Base-by-base conservation (phyloP, 768 basidiomycete species). In the Mycena filopes region DNA sequence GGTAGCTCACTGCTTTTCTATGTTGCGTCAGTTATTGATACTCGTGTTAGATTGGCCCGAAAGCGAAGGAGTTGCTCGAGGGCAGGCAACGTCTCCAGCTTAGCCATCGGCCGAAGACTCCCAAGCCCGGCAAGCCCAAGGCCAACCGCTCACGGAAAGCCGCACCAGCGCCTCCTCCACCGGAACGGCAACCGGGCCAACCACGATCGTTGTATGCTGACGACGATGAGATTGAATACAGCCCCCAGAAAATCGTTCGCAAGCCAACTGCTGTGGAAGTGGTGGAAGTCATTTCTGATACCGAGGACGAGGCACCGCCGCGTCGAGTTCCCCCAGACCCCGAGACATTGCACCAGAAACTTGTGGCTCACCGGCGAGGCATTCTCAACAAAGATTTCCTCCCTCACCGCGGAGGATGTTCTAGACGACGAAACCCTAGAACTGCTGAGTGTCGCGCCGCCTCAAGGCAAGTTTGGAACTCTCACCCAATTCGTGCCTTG, bases 361-460 rank as follows among this genome's bases (percentile, higher is more conserved):
- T 55, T 28, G 23, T 63, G 15, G 56, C 26, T 54, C 61, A 55
- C 66, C 55, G 68, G 8, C 46, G 42, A 21, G 49, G 80, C 80
- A 73, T 83, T 9, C 72, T 73, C 65, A 56, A 45, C 4, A 64
- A 65, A 40, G 67, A 77, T 36, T n/a, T 55, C 70, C 20, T 57
- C 80, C 49, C 55, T 63, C 23, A 56, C 67, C n/a, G 70, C 73
- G 33, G 69, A 77, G 28, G 77, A 79, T 20, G 70, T 81, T 33
- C 73, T 82, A 25, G 75, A 75, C 11, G 78, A 82, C 61, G 74
- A 74, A 33, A 73, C 73, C 15, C 58, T 86, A 42, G 70, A 80
- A 67, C 70, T 70, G 25, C 61, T 86, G 9, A 82, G 82, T 60
- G 66, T 70, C 7, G 76, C 74, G 13, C 77, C 80, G 55, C 85